phyloP scores from a whole-genome alignment of 495 filamentous ascomycete species.

The Xeromyces bisporus region DNA sequence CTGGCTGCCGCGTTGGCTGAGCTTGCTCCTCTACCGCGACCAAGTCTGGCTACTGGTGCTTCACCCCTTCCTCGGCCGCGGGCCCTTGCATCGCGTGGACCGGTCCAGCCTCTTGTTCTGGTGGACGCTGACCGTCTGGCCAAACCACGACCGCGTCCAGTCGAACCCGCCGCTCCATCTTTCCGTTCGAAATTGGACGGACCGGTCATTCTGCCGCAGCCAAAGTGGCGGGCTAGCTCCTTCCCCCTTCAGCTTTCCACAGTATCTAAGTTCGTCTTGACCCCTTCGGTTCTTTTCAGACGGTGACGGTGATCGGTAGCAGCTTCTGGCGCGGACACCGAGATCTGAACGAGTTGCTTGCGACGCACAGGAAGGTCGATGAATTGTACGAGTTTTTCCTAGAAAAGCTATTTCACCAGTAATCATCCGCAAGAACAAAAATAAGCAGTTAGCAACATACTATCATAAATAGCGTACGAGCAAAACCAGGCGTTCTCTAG shows the following conservation, averaged over 20 bases:
- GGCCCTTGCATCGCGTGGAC: slow-evolving; percentile 5
- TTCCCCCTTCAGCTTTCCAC: background rate
- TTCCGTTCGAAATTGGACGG: slow-evolving; percentile 19
- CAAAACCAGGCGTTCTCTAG: background rate
- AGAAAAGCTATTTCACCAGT: background rate
- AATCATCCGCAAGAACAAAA: background rate
- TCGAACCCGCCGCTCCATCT: slow-evolving; percentile 11
- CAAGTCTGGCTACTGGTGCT: slow-evolving; percentile 7
- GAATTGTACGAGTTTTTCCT: no score
- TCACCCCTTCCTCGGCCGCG: slow-evolving; percentile 18
- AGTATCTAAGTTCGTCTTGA: background rate
- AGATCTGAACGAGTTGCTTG: no score
- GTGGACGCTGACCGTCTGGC: slow-evolving; percentile 6
- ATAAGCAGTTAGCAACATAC: background rate
- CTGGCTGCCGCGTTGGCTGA: background rate
- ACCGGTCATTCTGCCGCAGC: slow-evolving; percentile 23
- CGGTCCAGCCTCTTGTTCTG: slow-evolving; percentile 9
- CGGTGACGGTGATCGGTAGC: no score
- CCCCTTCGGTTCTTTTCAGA: background rate
- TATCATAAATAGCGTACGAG: background rate
- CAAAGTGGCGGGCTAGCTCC: slow-evolving; percentile 9
- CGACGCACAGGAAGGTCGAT: background rate
- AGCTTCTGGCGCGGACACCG: no score
- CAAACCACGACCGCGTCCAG: slow-evolving; percentile 17
- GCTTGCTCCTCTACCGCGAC: slow-evolving; percentile 11